Percentiles rank a stretch among this genome's conserved stretches.
Conservation (phyloP, 768 basidiomycete genomes). For the Hirschioporus abietinus region DNA sequence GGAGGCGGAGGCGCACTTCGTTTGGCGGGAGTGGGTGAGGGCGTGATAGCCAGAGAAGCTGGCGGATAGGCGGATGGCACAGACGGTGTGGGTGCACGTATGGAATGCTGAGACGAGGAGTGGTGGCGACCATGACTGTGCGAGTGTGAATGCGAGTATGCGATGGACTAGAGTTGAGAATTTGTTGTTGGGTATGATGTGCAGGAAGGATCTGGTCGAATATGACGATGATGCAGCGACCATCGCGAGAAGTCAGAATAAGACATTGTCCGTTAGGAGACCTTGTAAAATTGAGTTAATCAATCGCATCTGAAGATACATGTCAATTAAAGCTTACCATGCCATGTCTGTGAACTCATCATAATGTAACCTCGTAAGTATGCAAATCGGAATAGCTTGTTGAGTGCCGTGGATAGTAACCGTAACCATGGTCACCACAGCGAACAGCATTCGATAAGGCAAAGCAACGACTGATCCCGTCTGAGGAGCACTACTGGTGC, state of each 20-base stretch:
- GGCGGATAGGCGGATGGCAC: conserved; percentile 23
- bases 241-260: conserved; percentile 88
- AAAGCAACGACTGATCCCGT: conserved; percentile 76
- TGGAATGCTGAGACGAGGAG: conserved; percentile 24
- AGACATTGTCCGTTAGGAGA: conserved; percentile 93
- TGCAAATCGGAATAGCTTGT: conserved; percentile 85
- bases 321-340: conserved; percentile 56
- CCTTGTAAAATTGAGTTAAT: conserved; percentile 47
- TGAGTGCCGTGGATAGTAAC: conserved; percentile 96
- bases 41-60: conserved; percentile 22
- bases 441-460: conserved; percentile 91
- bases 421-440: conserved; percentile 94
- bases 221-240: conserved; percentile 91
- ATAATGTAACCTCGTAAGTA: conserved; percentile 93
- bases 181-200: conserved; percentile 86
- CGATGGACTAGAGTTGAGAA: conserved; percentile 89
- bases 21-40: conserved; percentile 28
- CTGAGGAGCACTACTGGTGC: conserved; percentile 21
- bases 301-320: not conserved
- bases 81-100: conserved; percentile 30
- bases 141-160: too few relatives aligned
- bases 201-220: conserved; percentile 92
- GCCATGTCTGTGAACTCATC: conserved; percentile 96
- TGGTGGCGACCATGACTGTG: conserved; percentile 31
- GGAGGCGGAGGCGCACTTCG: conserved; percentile 28